Conservation (phyloP, 1,284 basidiomycete species). For the Ganoderma lucidum region DNA sequence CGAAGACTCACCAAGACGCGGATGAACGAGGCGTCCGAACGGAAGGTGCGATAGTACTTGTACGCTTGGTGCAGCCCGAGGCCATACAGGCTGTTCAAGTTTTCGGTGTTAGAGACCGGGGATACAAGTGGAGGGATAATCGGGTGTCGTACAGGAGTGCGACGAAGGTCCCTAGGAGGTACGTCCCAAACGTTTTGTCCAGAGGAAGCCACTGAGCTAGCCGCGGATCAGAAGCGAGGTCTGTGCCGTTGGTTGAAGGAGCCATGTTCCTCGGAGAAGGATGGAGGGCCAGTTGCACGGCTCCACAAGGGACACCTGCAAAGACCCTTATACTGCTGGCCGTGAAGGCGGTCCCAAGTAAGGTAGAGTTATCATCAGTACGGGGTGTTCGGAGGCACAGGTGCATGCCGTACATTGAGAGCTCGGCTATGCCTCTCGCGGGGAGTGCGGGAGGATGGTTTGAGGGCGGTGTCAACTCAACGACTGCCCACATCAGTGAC, state of each 20-base stretch:
- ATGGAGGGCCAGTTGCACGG: not conserved
- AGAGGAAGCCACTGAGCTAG: not conserved
- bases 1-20: not conserved
- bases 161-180: not conserved
- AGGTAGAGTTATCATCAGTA: slow-evolving; percentile 1
- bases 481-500: not conserved
- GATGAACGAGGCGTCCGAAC: not conserved
- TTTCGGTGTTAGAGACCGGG: not conserved
- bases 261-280: not conserved
- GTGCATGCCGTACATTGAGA: not conserved
- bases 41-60: slow-evolving; percentile 9
- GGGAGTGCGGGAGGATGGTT: not conserved
- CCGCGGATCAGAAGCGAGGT: not conserved
- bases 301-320: not conserved
- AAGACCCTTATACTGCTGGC: not conserved
- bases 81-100: slow-evolving; percentile 11
- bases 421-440: not conserved
- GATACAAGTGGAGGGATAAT: not conserved
- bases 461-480: not conserved
- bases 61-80: slow-evolving; percentile 13
- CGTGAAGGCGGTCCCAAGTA: not conserved
- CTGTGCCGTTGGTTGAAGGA: not conserved
- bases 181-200: not conserved
- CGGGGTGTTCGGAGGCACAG: not conserved
- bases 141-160: not conserved